Percentiles rank a stretch among this genome's conserved stretches.
Conservation (phyloP, 768 basidiomycete species). For the Suillus fuscotomentosus region DNA sequence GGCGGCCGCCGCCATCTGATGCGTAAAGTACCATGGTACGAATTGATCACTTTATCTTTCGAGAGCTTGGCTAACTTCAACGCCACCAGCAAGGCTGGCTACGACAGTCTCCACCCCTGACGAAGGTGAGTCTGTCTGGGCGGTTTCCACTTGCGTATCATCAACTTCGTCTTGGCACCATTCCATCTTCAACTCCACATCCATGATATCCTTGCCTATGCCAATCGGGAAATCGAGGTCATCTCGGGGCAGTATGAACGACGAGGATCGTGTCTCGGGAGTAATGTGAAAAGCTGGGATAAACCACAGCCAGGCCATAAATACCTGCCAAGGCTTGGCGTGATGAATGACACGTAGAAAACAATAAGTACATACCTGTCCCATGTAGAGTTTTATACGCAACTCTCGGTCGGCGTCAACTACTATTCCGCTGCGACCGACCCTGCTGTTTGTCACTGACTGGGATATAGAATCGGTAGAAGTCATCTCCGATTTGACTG, state of each 20-base stretch:
- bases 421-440: slow-evolving; percentile 42
- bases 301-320: slow-evolving; percentile 86
- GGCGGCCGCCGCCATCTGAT: neutral
- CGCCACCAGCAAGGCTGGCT: neutral
- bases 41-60: neutral
- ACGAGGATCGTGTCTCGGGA: slow-evolving; percentile 38
- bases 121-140: neutral
- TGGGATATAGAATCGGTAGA: neutral
- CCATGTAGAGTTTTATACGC: slow-evolving; percentile 69
- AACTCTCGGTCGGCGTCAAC: slow-evolving; percentile 69
- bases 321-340: slow-evolving; percentile 42
- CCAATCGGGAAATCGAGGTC: slow-evolving; percentile 82
- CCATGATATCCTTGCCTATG: slow-evolving; percentile 62
- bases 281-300: slow-evolving; percentile 82
- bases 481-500: neutral
- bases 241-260: slow-evolving; percentile 48
- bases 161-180: slow-evolving; percentile 31
- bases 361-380: slow-evolving; percentile 45
- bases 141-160: neutral
- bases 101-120: neutral
- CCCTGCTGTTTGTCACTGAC: slow-evolving; percentile 12
- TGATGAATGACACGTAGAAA: neutral
- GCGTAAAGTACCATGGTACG: neutral
- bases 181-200: slow-evolving; percentile 63
- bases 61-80: neutral